Evolutionary conservation across 1,139 yeast species (phyloP).

Genomic region (Candida gigantensis): DNA sequence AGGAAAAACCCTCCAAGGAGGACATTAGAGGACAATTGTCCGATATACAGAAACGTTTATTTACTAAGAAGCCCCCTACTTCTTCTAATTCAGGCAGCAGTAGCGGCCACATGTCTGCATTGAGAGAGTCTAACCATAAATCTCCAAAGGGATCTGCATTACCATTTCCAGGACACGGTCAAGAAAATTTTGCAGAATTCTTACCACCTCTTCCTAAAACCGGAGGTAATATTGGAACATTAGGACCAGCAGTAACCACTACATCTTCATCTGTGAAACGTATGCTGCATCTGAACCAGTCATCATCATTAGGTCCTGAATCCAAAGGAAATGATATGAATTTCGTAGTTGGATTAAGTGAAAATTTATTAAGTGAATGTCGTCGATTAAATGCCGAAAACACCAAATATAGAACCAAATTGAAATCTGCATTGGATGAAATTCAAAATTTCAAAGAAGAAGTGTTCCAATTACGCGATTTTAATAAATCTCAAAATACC

Average conservation of each 20-base stretch:
- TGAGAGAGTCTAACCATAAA: slow-evolving; percentile 10
- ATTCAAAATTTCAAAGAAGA: slow-evolving; percentile 39
- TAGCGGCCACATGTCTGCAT: neutral
- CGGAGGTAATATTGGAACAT: slow-evolving; percentile 1
- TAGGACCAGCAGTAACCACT: slow-evolving; percentile 12
- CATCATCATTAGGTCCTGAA: slow-evolving; percentile 42
- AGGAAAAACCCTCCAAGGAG: slow-evolving; percentile 15
- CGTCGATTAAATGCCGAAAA: slow-evolving; percentile 75
- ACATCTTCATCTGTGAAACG: slow-evolving; percentile 8
- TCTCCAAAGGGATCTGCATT: slow-evolving; percentile 10
- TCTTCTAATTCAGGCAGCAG: slow-evolving; percentile 10
- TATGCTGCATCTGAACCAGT: slow-evolving; percentile 25
- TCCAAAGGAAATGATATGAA: slow-evolving; percentile 65
- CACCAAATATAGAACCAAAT: slow-evolving; percentile 46
- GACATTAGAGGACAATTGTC: slow-evolving; percentile 62
- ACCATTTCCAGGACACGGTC: slow-evolving; percentile 16
- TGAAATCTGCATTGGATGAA: slow-evolving; percentile 47
- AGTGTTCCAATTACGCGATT: slow-evolving; percentile 30
- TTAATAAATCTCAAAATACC: slow-evolving; percentile 29
- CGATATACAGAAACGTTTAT: slow-evolving; percentile 58
- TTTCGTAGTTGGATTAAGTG: slow-evolving; percentile 82
- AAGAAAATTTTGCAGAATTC: slow-evolving; percentile 20
- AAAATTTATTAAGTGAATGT: slow-evolving; percentile 75
- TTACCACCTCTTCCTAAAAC: slow-evolving; percentile 22
- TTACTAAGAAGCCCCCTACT: slow-evolving; percentile 28